A percentile compares a stretch with the other conserved stretches of the same genome.
These are phyloP conservation scores for Coemansia sp. DNA, from an alignment of 192 early-diverging fungal genomes.

Conservation along the genomic window DNA sequence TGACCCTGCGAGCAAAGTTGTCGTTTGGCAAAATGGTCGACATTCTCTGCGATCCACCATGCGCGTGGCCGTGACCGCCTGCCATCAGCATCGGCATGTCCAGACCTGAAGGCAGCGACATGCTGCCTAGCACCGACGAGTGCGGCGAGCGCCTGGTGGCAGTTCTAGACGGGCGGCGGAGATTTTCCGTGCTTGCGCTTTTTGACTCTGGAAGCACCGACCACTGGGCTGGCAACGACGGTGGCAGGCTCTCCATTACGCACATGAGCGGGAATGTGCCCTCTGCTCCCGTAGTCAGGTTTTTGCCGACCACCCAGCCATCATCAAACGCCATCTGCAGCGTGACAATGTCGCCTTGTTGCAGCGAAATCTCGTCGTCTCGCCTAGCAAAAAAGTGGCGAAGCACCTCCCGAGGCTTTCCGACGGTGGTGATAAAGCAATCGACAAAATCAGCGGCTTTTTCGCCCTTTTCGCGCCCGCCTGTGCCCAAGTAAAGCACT, in stretches of 20 bases:
- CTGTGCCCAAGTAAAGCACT: slow-evolving; percentile 10
- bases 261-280: slow-evolving; percentile 88
- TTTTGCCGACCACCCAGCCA: slow-evolving; percentile 86
- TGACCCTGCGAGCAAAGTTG: slow-evolving; percentile 19
- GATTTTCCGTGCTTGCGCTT: slow-evolving; percentile 26
- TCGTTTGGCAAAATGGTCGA: background rate
- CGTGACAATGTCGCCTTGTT: slow-evolving; percentile 69
- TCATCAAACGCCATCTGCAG: slow-evolving; percentile 77
- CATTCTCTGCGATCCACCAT: no score
- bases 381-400: slow-evolving; percentile 66
- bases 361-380: slow-evolving; percentile 73
- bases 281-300: slow-evolving; percentile 62
- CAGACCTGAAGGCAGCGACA: slow-evolving; percentile 9
- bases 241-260: slow-evolving; percentile 48
- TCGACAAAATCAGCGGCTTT: slow-evolving; percentile 39
- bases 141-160: slow-evolving; percentile 7
- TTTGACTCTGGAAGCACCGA: slow-evolving; percentile 44
- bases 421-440: slow-evolving; percentile 38
- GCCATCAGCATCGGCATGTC: background rate
- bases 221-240: slow-evolving; percentile 46
- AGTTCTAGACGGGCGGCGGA: slow-evolving; percentile 20
- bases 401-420: slow-evolving; percentile 48
- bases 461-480: background rate
- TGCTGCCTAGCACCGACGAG: slow-evolving; percentile 12
- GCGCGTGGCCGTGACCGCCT: background rate